Conservation (phyloP, 2,329 filamentous ascomycete species). For the Elsinoe fawcettii region DNA sequence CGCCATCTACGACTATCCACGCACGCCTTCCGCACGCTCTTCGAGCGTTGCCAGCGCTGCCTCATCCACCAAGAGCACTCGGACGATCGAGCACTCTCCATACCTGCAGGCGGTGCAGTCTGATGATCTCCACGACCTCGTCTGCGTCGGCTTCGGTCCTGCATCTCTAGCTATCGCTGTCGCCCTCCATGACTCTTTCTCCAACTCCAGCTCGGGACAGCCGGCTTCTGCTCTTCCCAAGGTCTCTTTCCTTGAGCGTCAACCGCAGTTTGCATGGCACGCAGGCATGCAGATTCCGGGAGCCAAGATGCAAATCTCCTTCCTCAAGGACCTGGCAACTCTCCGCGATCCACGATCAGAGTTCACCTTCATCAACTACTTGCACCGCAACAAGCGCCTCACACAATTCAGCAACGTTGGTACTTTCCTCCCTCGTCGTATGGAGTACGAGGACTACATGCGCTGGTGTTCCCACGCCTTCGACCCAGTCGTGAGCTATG, state of each 20-base stretch:
- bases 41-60: slow-evolving; percentile 1
- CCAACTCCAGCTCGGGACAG: slow-evolving; percentile 27
- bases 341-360: slow-evolving; percentile 78
- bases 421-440: slow-evolving; percentile 77
- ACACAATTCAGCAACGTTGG: slow-evolving; percentile 84
- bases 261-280: slow-evolving; percentile 80
- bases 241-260: slow-evolving; percentile 81
- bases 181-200: slow-evolving; percentile 73
- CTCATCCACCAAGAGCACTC: background rate
- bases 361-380: slow-evolving; percentile 94
- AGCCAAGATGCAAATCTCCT: slow-evolving; percentile 95
- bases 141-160: slow-evolving; percentile 89
- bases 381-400: slow-evolving; percentile 71
- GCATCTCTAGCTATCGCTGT: slow-evolving; percentile 84
- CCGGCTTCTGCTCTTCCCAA: slow-evolving; percentile 47
- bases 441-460: slow-evolving; percentile 94
- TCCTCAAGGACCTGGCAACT: slow-evolving; percentile 91
- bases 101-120: slow-evolving; percentile 48
- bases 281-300: slow-evolving; percentile 90
- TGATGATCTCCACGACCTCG: slow-evolving; percentile 68
- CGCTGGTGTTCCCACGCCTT: slow-evolving; percentile 85
- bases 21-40: slow-evolving; percentile 6
- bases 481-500: slow-evolving; percentile 63
- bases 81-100: slow-evolving; percentile 15
- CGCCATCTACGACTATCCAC: slow-evolving; percentile 10